Conservation (phyloP, 768 basidiomycete genomes). For the Suillus lakei region DNA sequence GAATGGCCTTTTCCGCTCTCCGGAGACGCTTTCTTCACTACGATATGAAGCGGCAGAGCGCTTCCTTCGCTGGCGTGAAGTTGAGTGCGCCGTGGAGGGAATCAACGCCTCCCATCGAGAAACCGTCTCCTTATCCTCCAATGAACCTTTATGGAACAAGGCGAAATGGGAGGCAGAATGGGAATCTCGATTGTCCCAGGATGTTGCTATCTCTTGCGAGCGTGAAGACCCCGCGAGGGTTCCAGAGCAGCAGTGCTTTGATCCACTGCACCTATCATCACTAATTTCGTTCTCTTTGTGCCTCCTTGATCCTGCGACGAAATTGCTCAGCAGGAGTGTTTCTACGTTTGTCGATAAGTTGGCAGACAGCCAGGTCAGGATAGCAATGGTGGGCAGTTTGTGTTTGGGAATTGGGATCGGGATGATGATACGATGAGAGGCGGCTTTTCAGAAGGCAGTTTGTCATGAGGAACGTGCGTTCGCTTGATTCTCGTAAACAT, state of each 20-base stretch:
- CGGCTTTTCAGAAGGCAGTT: neutral
- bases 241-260: constrained; percentile 44
- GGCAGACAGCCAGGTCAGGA: constrained; percentile 32
- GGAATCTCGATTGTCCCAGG: constrained; percentile 61
- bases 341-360: constrained; percentile 30
- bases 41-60: constrained; percentile 70
- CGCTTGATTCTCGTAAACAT: constrained; percentile 1
- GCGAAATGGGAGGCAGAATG: constrained; percentile 71
- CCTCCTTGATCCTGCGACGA: constrained; percentile 52
- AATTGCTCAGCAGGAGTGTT: constrained; percentile 27
- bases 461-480: constrained; percentile 1
- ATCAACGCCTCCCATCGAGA: constrained; percentile 40
- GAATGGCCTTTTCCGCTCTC: constrained; percentile 64
- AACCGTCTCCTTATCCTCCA: constrained; percentile 26
- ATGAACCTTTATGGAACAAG: constrained; percentile 55
- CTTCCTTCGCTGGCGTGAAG: constrained; percentile 74
- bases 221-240: constrained; percentile 42
- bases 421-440: constrained; percentile 33
- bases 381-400: constrained; percentile 46
- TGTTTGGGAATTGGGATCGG: constrained; percentile 52
- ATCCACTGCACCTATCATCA: constrained; percentile 72
- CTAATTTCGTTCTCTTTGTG: constrained; percentile 65
- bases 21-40: constrained; percentile 59
- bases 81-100: constrained; percentile 58
- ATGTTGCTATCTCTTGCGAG: constrained; percentile 55